Evolutionary conservation across 192 early-diverging fungal species (phyloP).

Genomic region (Dispira simplex): DNA sequence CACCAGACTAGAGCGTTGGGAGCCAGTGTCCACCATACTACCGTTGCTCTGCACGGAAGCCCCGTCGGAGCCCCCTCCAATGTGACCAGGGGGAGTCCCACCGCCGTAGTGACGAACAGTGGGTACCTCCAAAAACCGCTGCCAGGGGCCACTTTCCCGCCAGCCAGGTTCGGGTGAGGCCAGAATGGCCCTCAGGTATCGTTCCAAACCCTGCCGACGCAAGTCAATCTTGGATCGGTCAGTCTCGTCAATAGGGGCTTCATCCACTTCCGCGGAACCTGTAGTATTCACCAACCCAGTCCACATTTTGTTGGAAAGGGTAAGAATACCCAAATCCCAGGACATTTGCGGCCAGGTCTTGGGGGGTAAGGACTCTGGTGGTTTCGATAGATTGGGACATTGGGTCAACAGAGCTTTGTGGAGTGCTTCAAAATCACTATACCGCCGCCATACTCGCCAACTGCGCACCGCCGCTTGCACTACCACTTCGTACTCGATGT

Average conservation of each 20-base stretch:
- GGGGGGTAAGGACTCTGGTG: conserved; percentile 40
- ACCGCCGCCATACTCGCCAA: conserved; percentile 79
- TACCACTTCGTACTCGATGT: conserved; percentile 56
- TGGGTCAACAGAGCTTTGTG: conserved; percentile 39
- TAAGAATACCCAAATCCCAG: conserved; percentile 25
- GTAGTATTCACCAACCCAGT: conserved; percentile 2
- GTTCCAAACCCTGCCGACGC: conserved; percentile 58
- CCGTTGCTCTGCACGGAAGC: conserved; percentile 15
- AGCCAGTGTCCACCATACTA: not conserved
- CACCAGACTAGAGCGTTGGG: not conserved
- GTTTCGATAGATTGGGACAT: conserved; percentile 47
- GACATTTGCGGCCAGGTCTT: conserved; percentile 54
- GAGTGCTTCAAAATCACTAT: conserved; percentile 68
- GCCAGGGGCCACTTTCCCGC: conserved; percentile 53
- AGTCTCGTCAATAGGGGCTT: conserved; percentile 15
- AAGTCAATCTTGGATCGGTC: conserved; percentile 52
- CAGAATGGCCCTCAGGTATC: conserved; percentile 61
- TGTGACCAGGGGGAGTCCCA: conserved; percentile 11
- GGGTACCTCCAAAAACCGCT: conserved; percentile 57
- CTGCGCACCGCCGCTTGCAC: conserved; percentile 62
- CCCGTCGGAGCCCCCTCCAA: conserved; percentile 21
- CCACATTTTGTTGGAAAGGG: conserved; percentile 13
- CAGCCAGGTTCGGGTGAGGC: conserved; percentile 57
- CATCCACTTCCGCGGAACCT: conserved; percentile 13
- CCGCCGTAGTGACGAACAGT: conserved; percentile 21